A percentile compares a stretch with the other conserved stretches of the same genome.
Evolutionary conservation across 768 basidiomycete genomes (phyloP).

Genomic region (Lactarius trivialis): DNA sequence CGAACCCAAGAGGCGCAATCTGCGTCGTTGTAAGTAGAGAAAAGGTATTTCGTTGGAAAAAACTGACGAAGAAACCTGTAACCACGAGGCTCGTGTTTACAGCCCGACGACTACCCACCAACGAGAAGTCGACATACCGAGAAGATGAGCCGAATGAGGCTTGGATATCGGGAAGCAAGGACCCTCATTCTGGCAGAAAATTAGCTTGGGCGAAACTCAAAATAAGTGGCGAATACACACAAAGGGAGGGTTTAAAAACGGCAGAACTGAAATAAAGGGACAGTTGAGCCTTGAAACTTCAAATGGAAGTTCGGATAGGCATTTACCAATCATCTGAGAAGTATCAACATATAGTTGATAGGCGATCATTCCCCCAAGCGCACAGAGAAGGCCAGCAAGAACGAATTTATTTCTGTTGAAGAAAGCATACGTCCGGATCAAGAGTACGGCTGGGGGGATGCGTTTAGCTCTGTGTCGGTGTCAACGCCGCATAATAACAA

Average conservation of each 20-base stretch:
- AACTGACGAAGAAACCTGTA: conserved; percentile 35
- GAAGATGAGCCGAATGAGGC: conserved; percentile 75
- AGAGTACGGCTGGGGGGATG: conserved; percentile 50
- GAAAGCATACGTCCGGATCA: conserved; percentile 82
- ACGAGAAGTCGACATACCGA: conserved; percentile 42
- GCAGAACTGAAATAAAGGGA: conserved; percentile 31
- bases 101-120: not conserved
- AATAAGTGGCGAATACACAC: conserved; percentile 31
- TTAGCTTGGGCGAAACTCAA: not conserved
- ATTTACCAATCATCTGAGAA: conserved; percentile 69
- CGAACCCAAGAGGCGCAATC: conserved; percentile 78
- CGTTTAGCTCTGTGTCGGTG: conserved; percentile 3
- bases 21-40: conserved; percentile 27
- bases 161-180: conserved; percentile 80
- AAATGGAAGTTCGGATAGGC: not conserved
- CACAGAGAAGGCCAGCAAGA: conserved; percentile 54
- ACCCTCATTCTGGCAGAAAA: conserved; percentile 38
- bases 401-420: conserved; percentile 73
- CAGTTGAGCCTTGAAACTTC: not conserved
- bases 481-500: conserved; percentile 7
- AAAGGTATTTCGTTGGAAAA: not conserved
- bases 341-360: conserved; percentile 79
- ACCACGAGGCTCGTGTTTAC: conserved; percentile 21
- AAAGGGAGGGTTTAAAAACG: conserved; percentile 59
- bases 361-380: conserved; percentile 65